Evolutionary conservation across 495 filamentous ascomycete species (phyloP).

Genomic region (Neurospora sp.): DNA sequence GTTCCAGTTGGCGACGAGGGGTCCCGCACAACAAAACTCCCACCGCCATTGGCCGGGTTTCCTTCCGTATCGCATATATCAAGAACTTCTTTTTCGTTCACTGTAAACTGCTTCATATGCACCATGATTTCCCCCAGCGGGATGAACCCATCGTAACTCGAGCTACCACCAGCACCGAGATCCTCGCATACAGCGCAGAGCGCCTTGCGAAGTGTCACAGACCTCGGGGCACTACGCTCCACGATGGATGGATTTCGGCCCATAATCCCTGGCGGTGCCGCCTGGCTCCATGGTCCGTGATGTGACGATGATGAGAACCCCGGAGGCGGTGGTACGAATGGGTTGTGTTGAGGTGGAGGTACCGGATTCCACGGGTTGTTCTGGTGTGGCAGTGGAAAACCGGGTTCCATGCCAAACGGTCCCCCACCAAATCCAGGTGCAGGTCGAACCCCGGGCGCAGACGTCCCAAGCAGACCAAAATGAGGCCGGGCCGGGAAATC

Average conservation of each 20-base stretch:
- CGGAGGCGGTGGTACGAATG: conserved; percentile 13
- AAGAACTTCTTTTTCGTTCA: conserved; percentile 65
- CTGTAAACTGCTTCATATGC: conserved; percentile 53
- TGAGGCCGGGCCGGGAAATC: conserved; percentile 8
- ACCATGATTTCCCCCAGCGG: conserved; percentile 54
- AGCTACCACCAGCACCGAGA: conserved; percentile 25
- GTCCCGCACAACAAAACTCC: conserved; percentile 59
- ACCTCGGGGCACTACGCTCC: conserved; percentile 24
- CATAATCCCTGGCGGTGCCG: conserved; percentile 15
- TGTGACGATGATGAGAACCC: conserved; percentile 11
- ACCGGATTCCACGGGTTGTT: conserved; percentile 19
- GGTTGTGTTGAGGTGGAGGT: conserved; percentile 8
- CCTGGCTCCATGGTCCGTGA: conserved; percentile 19
- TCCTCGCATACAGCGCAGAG: conserved; percentile 41
- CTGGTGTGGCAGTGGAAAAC: conserved; percentile 9
- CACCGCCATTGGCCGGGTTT: conserved; percentile 78
- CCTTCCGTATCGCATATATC: conserved; percentile 89
- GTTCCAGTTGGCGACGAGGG: conserved; percentile 25
- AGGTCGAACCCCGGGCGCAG: conserved; percentile 17
- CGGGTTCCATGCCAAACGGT: conserved; percentile 21
- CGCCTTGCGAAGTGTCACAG: conserved; percentile 37
- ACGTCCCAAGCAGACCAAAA: conserved; percentile 6
- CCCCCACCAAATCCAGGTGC: conserved; percentile 9
- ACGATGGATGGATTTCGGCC: conserved; percentile 15
- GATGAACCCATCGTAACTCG: conserved; percentile 48